Evolutionary conservation across 2,329 filamentous ascomycete species (phyloP).

Genomic region (Ophiostoma montium): DNA sequence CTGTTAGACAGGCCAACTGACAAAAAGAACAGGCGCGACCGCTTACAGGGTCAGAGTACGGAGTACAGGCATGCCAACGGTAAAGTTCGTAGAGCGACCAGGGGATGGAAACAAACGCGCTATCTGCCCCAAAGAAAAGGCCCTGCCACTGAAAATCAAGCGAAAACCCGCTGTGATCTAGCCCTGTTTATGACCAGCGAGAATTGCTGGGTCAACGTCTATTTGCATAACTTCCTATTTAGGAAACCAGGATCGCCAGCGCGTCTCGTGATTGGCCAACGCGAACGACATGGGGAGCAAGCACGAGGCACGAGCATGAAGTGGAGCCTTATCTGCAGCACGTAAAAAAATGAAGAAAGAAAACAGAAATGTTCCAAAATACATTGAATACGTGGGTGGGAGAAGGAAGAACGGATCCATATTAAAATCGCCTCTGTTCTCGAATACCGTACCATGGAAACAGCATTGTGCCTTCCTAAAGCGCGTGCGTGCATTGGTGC

Average conservation of each 20-base stretch:
- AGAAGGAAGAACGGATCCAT: too few species aligned
- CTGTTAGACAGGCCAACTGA: too few species aligned
- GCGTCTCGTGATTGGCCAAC: slow-evolving; percentile 15
- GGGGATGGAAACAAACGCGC: slow-evolving; percentile 13
- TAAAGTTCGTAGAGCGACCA: slow-evolving; percentile 2
- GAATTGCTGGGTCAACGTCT: slow-evolving; percentile 13
- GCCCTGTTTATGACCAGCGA: slow-evolving; percentile 1
- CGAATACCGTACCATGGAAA: too few species aligned
- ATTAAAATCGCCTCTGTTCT: too few species aligned
- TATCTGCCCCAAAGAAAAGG: too few species aligned
- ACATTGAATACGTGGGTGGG: too few species aligned
- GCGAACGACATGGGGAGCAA: slow-evolving; percentile 8
- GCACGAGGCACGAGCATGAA: slow-evolving; percentile 9
- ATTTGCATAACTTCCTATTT: slow-evolving; percentile 13
- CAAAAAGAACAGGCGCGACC: neutral
- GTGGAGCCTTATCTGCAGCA: slow-evolving; percentile 9
- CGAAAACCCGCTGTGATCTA: neutral
- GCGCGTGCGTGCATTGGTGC: too few species aligned
- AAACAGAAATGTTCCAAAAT: neutral
- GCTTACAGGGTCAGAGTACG: too few species aligned
- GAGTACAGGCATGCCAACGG: too few species aligned
- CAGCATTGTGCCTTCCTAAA: too few species aligned
- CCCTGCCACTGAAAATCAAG: neutral
- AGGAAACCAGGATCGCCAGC: slow-evolving; percentile 7
- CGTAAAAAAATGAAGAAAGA: slow-evolving; percentile 9